These are phyloP conservation scores for Nasturtium officinale DNA, from an alignment of 345 rosid species.

Conservation along the genomic window DNA sequence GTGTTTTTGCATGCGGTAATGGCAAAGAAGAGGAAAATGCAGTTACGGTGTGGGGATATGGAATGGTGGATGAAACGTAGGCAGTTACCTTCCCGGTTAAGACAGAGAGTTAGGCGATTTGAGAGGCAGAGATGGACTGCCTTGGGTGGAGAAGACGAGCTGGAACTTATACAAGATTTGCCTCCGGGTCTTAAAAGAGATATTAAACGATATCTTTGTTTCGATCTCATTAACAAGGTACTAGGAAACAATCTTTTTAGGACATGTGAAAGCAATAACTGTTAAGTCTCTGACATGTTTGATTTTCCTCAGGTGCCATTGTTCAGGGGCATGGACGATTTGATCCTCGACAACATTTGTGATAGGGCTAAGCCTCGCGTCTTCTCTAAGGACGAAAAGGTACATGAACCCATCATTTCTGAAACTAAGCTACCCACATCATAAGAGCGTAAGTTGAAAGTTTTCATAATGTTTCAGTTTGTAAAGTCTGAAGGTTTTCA, in stretches of 20 bases:
- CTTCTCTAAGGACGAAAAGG: slow-evolving; percentile 90
- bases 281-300: slow-evolving; percentile 6
- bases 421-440: background rate
- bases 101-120: slow-evolving; percentile 77
- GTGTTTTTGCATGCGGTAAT: slow-evolving; percentile 71
- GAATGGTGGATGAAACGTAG: slow-evolving; percentile 97
- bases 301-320: slow-evolving; percentile 62
- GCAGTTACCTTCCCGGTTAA: slow-evolving; percentile 75
- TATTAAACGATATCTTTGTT: slow-evolving; percentile 81
- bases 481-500: background rate
- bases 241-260: background rate
- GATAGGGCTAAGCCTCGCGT: slow-evolving; percentile 74
- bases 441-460: background rate
- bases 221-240: slow-evolving; percentile 85
- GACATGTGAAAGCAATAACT: background rate
- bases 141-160: slow-evolving; percentile 81
- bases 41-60: slow-evolving; percentile 74
- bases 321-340: slow-evolving; percentile 76
- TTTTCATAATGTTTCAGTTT: background rate
- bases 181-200: slow-evolving; percentile 90
- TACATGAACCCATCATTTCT: slow-evolving; percentile 21
- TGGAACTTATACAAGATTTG: slow-evolving; percentile 67
- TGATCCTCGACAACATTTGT: slow-evolving; percentile 93
- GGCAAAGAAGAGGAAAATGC: slow-evolving; percentile 82
- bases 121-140: slow-evolving; percentile 73